Evolutionary conservation across 2,329 filamentous ascomycete species (phyloP).

Genomic region (Xylariales sp.): DNA sequence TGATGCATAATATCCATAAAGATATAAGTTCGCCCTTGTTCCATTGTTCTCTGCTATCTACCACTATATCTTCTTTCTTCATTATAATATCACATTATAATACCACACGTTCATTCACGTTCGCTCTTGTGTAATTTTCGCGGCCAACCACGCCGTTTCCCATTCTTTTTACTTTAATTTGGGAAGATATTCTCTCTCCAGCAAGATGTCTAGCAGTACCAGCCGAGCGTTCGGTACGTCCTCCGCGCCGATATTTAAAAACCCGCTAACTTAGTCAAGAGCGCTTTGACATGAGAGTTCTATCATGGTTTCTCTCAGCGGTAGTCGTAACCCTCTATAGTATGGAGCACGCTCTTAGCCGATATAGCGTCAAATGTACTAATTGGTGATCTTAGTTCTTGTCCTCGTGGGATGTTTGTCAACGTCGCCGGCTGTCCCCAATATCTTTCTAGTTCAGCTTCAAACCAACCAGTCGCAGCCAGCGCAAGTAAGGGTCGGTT

Average conservation of each 20-base stretch:
- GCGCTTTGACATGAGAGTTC: conserved; percentile 12
- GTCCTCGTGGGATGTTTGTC: conserved; percentile 11
- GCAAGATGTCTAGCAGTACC: not conserved
- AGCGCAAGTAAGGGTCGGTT: not conserved
- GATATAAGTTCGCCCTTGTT: conserved; percentile 1
- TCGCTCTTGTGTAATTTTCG: not conserved
- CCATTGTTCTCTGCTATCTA: not conserved
- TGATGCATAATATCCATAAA: not conserved
- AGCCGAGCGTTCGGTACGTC: not conserved
- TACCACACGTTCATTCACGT: not conserved
- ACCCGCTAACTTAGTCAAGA: not conserved
- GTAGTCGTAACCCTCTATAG: conserved; percentile 3
- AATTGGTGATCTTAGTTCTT: not conserved
- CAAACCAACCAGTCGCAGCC: conserved; percentile 15
- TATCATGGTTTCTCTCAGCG: conserved; percentile 4
- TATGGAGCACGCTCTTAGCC: not conserved
- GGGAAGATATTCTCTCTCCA: not conserved
- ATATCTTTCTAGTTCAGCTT: conserved; percentile 5
- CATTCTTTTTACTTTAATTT: not conserved
- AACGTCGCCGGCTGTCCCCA: not conserved
- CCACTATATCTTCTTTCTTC: not conserved
- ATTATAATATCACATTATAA: not conserved
- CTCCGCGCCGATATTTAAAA: not conserved
- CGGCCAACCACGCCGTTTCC: not conserved
- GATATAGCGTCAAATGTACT: not conserved